Percentiles rank a stretch among this genome's conserved stretches.
Evolutionary conservation across 306 rosid species (phyloP).

Genomic region (Acmispon strigosus): DNA sequence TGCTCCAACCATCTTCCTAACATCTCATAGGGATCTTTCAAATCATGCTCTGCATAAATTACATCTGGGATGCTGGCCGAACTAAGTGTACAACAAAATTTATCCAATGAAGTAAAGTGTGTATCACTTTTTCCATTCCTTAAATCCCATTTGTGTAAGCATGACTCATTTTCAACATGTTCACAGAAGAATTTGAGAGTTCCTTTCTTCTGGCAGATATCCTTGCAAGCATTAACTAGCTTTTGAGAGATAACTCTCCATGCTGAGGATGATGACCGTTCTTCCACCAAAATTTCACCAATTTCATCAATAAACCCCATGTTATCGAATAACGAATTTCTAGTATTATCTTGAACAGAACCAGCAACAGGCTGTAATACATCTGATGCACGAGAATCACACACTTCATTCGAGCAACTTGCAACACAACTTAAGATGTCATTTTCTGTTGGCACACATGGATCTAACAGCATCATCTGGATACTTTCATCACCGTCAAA

Average conservation of each 20-base stretch:
- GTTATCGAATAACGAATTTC: slow-evolving; percentile 20
- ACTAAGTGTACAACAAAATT: slow-evolving; percentile 50
- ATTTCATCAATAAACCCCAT: slow-evolving; percentile 47
- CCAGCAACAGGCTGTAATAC: slow-evolving; percentile 23
- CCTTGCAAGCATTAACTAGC: slow-evolving; percentile 49
- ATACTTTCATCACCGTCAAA: slow-evolving; percentile 44
- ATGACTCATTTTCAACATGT: slow-evolving; percentile 47
- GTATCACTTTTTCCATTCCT: slow-evolving; percentile 30
- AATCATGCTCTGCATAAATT: slow-evolving; percentile 41
- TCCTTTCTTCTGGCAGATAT: slow-evolving; percentile 60
- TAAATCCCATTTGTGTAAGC: slow-evolving; percentile 19
- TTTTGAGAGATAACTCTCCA: slow-evolving; percentile 69
- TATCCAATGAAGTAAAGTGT: slow-evolving; percentile 39
- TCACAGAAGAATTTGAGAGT: slow-evolving; percentile 50
- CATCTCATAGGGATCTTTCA: slow-evolving; percentile 25
- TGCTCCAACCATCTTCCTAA: slow-evolving; percentile 79
- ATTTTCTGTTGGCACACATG: slow-evolving; percentile 54
- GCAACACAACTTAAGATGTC: slow-evolving; percentile 66
- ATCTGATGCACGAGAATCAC: slow-evolving; percentile 28
- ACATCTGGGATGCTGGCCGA: slow-evolving; percentile 41
- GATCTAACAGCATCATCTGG: slow-evolving; percentile 63
- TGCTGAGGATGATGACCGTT: slow-evolving; percentile 56
- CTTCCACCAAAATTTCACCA: slow-evolving; percentile 82
- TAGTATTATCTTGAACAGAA: slow-evolving; percentile 29
- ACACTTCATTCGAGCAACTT: slow-evolving; percentile 29